Evolutionary conservation across 2,329 filamentous ascomycete species (phyloP).

Genomic region (Furcasterigmium sp.): DNA sequence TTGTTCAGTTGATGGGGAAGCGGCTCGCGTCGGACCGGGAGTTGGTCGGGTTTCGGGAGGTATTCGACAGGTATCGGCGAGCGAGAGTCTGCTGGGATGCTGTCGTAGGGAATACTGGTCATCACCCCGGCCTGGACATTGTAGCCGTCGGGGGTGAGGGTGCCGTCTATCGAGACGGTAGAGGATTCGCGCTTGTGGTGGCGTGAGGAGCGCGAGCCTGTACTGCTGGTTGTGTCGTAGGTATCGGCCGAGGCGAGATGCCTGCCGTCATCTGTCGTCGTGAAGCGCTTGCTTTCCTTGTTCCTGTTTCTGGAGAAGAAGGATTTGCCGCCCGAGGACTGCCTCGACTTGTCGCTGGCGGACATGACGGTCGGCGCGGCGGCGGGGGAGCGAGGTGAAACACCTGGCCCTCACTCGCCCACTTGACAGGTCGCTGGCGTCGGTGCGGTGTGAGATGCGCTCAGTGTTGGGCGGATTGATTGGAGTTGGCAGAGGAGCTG

Average conservation of each 20-base stretch:
- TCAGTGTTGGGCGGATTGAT: neutral
- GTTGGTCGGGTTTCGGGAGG: conserved; percentile 61
- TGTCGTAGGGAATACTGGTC: conserved; percentile 84
- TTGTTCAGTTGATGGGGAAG: conserved; percentile 82
- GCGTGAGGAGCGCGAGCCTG: conserved; percentile 66
- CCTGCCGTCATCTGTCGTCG: conserved; percentile 51
- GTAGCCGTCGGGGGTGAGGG: conserved; percentile 60
- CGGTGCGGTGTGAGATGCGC: neutral
- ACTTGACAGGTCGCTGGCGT: neutral
- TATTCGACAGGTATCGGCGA: conserved; percentile 71
- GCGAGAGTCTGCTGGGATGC: conserved; percentile 56
- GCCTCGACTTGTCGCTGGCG: conserved; percentile 71
- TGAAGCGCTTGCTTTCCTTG: conserved; percentile 60
- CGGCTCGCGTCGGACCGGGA: conserved; percentile 61
- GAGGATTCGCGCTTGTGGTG: conserved; percentile 74
- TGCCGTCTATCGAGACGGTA: conserved; percentile 64
- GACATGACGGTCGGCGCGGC: conserved; percentile 38
- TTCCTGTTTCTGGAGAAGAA: conserved; percentile 91
- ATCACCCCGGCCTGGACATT: conserved; percentile 78
- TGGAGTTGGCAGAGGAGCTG: conserved; percentile 1
- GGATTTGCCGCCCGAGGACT: conserved; percentile 69
- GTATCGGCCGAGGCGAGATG: conserved; percentile 47
- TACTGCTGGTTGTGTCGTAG: conserved; percentile 54
- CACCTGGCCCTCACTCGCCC: conserved; percentile 9
- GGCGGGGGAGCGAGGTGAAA: conserved; percentile 12